Evolutionary conservation across 2,329 filamentous ascomycete genomes (phyloP), one percentile per base, ranked within the genome.

Genomic region (Aschersonia sp.): DNA sequence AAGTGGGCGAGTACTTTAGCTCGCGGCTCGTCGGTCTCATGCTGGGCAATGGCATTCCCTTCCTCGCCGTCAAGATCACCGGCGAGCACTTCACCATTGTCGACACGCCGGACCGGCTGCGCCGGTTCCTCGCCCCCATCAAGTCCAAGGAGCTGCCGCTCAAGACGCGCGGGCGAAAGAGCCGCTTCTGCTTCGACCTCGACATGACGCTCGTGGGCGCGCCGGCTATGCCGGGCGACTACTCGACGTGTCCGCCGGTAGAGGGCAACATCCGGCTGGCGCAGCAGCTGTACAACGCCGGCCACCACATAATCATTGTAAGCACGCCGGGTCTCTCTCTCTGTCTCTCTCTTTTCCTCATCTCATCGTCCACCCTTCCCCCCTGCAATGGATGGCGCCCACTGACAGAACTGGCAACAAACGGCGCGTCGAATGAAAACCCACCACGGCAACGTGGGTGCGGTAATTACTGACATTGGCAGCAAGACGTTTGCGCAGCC

Each of bases 271-370:
- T 60, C 44, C 49, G 52, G 32, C 49, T 59, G 4, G 54, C 59
- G 14, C 56, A 59, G 51, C 55, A 60, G 48, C 51, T 60, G 29
- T 53, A 55, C 47, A 51, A 55, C n/a, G 57, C 58, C 5, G 57
- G 58, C 8, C 57, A 59, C 48, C 53, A 60, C 45, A 60, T 60
- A 32, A 60, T 60, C 48, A 59, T 60, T 45, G 55, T 58, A 49
- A 50, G 56, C 53, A n/a, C 22, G 22, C 22, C 22, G 22, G 22
- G 5, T 4, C 4, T 9, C 3, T n/a, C 11, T 41, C 40, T 41
- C 10, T 30, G 22, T 30, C 44, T 9, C 4, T 12, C 29, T 30
- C 5, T 39, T 7, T 7, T 30, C 39, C n/a, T 35, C 4, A 43
- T 11, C 31, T 29, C 11, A 22, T 22, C 22, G 22, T 22, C 22